Base-by-base conservation (phyloP, 139 green algal species). In the Haematococcus sp. region DNA sequence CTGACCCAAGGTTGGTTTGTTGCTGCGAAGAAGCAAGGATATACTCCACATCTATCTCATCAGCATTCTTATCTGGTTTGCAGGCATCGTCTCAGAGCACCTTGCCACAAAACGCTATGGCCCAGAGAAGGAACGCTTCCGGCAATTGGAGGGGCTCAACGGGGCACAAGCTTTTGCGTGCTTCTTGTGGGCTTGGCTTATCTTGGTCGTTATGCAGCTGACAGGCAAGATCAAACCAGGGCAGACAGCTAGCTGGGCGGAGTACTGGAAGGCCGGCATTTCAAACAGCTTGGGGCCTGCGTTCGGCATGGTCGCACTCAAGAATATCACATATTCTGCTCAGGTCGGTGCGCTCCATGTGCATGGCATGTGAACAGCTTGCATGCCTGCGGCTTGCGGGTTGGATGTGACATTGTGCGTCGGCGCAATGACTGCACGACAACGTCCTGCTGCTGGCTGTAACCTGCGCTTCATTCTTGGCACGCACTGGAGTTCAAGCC, bases 291-390 rank as follows among this genome's bases (percentile, higher is more conserved):
- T 98, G 2, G 95, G 95, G 0, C 95, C 95, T 1, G 93, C 94
- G 0, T 92, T 84, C 20, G 95, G 95, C n/a, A 89, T 93, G 30
- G 65, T 92, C 16, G 95, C 95, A 0, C 84, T 98, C 4, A 96
- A 94, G 72, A 97, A 98, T 81, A 99, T 98, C 80, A 93, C 83
- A 65, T 97, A 97, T 72, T 87, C 90, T 9, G 92, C 91, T 0
- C 92, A 98, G 78, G 91, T 95, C 25, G 63, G 43, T 76, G 44
- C 46, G 11, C 7, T 49, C 40, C n/a, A 76, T 64, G 56, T 28
- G 25, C 11, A 9, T 2, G 23, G 11, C 28, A 64, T 33, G 25
- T 11, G 11, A 4, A 66, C 71, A 20, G 73, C 75, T 17, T 71
- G 67, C 44, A 66, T 35, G 60, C 46, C 16, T 17, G 17, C 17